Base-by-base conservation (phyloP, 805 yeast genomes). In the Candida alai region DNA sequence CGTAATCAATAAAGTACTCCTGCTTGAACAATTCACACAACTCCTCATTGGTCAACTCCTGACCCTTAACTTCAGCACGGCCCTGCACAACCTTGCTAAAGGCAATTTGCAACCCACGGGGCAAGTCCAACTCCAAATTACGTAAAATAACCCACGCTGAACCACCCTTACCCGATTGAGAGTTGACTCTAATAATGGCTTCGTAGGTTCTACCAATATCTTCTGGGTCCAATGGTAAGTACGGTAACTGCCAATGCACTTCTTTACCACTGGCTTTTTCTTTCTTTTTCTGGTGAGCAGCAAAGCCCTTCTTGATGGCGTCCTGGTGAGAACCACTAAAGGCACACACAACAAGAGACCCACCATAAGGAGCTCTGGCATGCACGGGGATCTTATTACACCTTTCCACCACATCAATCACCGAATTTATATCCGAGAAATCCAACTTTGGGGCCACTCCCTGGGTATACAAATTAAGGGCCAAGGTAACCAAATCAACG, bases 181-280 rank as follows among this genome's bases (percentile, higher is more conserved):
- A 84, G 61, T 84, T 84, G 56, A 84, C 93, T 53, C 95, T 76
- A 48, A 84, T 84, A 36, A 85, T 84, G n/a, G 94, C 93, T 60
- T 85, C 95, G 62, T 85, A 85, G n/a, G 82, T 82, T 57, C 93
- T 76, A 33, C 94, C 94, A 48, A 84, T 80, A 56, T 85, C 94
- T 46, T 74, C 69, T 29, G 95, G 95, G 54, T 84, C 95, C 51
- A 85, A 69, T 19, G 95, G 94, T 46, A 84, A 70, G 61, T 84
- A 84, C 13, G 95, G 95, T 39, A 84, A 68, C 48, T 73, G 68
- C 95, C 94, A 84, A 34, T 55, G 57, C 27, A 61, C 62, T 16
- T 60, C 51, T 34, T 65, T 62, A 10, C 57, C 56, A 10, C 56
- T 52, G 27, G 58, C 52, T 28, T 53, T 50, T 25, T 59, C 60